Conservation (phyloP, 164 flowering plant species). For the Echeveria elegans region DNA sequence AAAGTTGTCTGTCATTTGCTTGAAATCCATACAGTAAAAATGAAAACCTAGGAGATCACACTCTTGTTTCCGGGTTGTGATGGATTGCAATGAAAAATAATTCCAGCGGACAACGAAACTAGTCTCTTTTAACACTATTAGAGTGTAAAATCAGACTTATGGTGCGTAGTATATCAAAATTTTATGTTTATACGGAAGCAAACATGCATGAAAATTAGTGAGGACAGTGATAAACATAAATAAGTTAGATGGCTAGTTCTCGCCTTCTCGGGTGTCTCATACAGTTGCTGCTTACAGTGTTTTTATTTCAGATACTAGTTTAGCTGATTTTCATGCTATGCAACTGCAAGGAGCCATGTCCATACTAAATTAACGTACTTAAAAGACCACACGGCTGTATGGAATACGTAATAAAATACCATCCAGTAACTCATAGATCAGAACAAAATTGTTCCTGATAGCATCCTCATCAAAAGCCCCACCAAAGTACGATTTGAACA, state of each 20-base stretch:
- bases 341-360: background rate
- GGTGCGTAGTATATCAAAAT: too few species aligned
- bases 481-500: slow-evolving; percentile 97
- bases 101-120: background rate
- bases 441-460: slow-evolving; percentile 91
- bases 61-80: background rate
- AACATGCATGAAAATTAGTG: background rate
- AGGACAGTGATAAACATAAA: background rate
- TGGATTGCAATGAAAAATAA: too few species aligned
- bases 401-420: slow-evolving; percentile 34
- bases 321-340: too few species aligned
- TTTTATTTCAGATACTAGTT: background rate
- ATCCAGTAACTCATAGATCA: slow-evolving; percentile 92
- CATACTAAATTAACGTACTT: too few species aligned
- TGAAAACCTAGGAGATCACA: too few species aligned
- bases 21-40: too few species aligned
- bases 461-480: slow-evolving; percentile 99
- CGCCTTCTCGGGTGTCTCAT: background rate
- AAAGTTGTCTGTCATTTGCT: too few species aligned
- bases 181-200: background rate
- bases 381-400: too few species aligned
- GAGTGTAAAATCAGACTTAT: too few species aligned
- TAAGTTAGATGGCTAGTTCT: background rate
- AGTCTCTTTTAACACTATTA: too few species aligned
- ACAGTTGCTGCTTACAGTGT: background rate